Base-by-base conservation (phyloP, 768 basidiomycete genomes). In the Boletus subparvulus region DNA sequence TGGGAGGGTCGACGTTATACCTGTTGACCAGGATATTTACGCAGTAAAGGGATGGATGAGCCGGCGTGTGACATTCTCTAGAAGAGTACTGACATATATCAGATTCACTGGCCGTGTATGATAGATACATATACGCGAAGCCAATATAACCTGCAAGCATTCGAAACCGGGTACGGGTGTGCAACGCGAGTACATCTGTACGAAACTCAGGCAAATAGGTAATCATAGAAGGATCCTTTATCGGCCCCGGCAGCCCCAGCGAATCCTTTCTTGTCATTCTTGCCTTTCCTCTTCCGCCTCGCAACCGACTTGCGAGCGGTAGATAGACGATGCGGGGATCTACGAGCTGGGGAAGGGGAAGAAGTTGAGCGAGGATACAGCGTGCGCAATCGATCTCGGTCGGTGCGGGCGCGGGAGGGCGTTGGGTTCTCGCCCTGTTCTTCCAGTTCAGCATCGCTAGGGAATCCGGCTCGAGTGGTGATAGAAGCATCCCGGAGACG, bases 1-100 rank as follows among this genome's bases (percentile, higher is more conserved):
- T 88, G 54, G 56, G 78, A 14, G 84, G 83, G 30, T 84, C 84
- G 10, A 84, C 83, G 3, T 66, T 82, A 37, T 87, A 82, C 65
- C 70, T 81, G 32, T 61, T 81, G 52, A 76, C 76, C 8, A 73
- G 79, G 28, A 67, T 83, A 45, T 82, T 83, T 61, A 83, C 82
- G 3, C 80, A 82, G 32, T 83, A 65, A 61, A 44, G 13, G 7
- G 53, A 30, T 9, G 39, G 16, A 53, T 12, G 33, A 21, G 12
- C 14, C 11, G 7, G 19, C 32, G 21, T 13, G 32, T 3, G 52
- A 52, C 16, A 14, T n/a, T 51, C 39, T 44, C 32, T 52, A 37
- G 32, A 49, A 16, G 46, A 47, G 19, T 60, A 12, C 47, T 44
- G 10, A 44, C 19, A 51, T 50, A 50, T 63, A 54, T 43, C 44